Conservation (phyloP, 306 rosid genomes). For the Castanopsis chinensis region DNA sequence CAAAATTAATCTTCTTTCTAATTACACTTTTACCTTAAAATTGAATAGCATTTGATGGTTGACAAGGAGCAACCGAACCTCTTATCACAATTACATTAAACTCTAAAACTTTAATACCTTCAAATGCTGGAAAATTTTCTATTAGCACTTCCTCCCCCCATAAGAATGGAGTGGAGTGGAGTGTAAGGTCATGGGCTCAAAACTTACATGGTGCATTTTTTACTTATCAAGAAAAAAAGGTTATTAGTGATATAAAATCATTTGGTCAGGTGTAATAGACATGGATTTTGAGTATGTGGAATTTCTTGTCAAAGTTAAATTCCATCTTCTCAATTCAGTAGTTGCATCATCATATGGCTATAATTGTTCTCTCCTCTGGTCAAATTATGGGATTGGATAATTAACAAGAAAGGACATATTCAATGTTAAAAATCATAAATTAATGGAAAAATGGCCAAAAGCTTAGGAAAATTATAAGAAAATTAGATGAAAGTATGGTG, state of each 20-base stretch:
- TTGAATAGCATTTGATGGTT: conserved; percentile 4
- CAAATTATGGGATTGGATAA: not conserved
- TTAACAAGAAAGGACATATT: not conserved
- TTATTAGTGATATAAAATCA: not conserved
- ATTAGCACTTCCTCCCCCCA: not conserved
- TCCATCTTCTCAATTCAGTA: not conserved
- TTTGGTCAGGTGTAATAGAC: not conserved
- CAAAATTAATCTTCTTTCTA: not conserved
- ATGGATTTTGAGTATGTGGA: not conserved
- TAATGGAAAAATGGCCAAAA: not conserved
- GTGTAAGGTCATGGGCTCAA: not conserved
- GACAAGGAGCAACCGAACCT: not conserved
- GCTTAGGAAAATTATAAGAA: not conserved
- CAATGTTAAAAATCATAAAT: not conserved
- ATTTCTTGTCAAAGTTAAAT: not conserved
- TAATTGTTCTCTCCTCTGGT: not conserved
- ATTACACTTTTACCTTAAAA: not conserved
- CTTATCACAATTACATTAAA: not conserved
- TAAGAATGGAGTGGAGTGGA: not conserved
- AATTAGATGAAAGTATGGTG: not conserved
- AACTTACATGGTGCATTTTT: not conserved
- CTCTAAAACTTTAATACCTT: not conserved
- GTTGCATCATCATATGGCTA: not conserved
- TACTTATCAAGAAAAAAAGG: not conserved
- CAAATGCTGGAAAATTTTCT: not conserved